Evolutionary conservation across 164 flowering plant species (phyloP).

Genomic region (Macadamia integrifolia): DNA sequence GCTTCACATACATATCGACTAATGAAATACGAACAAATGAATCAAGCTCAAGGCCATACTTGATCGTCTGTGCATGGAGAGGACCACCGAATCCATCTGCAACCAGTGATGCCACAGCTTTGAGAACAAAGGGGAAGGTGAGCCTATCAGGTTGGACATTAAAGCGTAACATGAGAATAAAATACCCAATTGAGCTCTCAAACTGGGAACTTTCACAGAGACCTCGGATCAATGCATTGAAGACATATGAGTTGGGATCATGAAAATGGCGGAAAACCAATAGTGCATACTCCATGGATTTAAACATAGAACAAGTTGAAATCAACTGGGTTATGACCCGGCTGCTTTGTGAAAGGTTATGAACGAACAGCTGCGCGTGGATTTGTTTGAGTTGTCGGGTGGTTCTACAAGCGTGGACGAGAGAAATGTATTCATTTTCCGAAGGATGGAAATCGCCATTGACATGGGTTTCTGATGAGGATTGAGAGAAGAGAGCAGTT

Average conservation of each 20-base stretch:
- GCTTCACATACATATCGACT: slow-evolving; percentile 48
- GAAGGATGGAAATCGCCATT: neutral
- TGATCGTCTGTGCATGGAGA: slow-evolving; percentile 30
- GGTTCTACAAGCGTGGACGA: slow-evolving; percentile 18
- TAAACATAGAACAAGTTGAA: slow-evolving; percentile 29
- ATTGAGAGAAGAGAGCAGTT: too few relatives aligned
- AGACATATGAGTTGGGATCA: slow-evolving; percentile 24
- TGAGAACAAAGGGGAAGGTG: slow-evolving; percentile 44
- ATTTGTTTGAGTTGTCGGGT: slow-evolving; percentile 34
- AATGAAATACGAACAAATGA: slow-evolving; percentile 42
- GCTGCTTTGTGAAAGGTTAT: slow-evolving; percentile 21
- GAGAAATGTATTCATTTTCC: slow-evolving; percentile 13
- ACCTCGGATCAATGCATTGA: slow-evolving; percentile 44
- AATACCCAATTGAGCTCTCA: slow-evolving; percentile 21
- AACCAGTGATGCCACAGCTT: slow-evolving; percentile 28
- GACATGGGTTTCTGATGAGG: neutral
- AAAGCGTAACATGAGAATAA: slow-evolving; percentile 26
- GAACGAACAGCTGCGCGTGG: slow-evolving; percentile 39
- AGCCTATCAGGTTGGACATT: slow-evolving; percentile 33
- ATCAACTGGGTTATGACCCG: slow-evolving; percentile 36
- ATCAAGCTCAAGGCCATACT: slow-evolving; percentile 37
- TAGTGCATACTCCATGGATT: slow-evolving; percentile 27
- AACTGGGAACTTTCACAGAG: slow-evolving; percentile 27
- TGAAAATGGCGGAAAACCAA: slow-evolving; percentile 21
- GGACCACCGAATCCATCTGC: slow-evolving; percentile 17